Evolutionary conservation across 345 rosid genomes (phyloP).

Genomic region (Eucalyptus leucophloia): DNA sequence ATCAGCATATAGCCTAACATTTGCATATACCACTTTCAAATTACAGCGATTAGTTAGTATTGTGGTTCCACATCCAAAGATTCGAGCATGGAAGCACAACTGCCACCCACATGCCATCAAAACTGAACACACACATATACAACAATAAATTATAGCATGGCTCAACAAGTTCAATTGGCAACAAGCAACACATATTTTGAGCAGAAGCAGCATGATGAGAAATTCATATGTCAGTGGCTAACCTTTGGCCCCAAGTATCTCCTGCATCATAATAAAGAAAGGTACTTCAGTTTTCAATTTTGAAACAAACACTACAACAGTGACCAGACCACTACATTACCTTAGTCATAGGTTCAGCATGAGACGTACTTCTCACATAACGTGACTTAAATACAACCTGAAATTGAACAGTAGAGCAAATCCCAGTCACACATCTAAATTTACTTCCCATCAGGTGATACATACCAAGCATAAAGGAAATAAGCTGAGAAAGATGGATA

Average conservation of each 20-base stretch:
- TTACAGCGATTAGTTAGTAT: neutral
- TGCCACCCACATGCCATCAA: neutral
- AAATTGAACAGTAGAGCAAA: neutral
- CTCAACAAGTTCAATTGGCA: neutral
- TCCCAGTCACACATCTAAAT: neutral
- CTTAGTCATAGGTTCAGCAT: neutral
- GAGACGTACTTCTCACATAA: neutral
- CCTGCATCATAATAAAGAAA: conserved; percentile 27
- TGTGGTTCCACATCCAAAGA: neutral
- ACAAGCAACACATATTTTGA: neutral
- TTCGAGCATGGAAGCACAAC: neutral
- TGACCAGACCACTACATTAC: neutral
- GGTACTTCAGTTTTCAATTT: conserved; percentile 9
- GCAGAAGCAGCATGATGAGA: neutral
- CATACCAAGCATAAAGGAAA: neutral
- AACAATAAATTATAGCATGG: neutral
- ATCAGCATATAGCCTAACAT: neutral
- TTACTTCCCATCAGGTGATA: neutral
- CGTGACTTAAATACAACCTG: neutral
- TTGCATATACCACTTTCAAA: neutral
- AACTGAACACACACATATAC: neutral
- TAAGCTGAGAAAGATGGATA: neutral
- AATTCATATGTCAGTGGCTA: neutral
- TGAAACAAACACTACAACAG: neutral
- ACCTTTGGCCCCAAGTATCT: conserved; percentile 35